phyloP scores from a whole-genome alignment of 148 eudicot species.

The Chenopodium quinoa region DNA sequence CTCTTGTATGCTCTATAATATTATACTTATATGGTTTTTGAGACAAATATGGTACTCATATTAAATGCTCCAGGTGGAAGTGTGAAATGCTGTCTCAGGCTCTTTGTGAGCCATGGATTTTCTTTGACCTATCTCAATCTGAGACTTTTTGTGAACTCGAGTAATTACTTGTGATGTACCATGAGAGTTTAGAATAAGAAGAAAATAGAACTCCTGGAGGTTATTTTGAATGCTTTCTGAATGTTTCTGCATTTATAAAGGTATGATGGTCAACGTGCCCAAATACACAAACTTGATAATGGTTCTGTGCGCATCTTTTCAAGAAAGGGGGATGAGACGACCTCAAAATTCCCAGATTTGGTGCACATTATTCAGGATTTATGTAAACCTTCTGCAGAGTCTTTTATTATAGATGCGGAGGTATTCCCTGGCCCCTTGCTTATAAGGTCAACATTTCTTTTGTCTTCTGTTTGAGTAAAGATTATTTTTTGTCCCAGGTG shows the following conservation, averaged over 20 bases:
- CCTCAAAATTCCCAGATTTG: slow-evolving; percentile 82
- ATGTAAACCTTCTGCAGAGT: slow-evolving; percentile 48
- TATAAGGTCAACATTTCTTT: background rate
- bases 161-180: background rate
- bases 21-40: background rate
- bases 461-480: slow-evolving; percentile 3
- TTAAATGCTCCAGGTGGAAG: background rate
- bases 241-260: slow-evolving; percentile 31
- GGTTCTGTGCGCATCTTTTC: slow-evolving; percentile 87
- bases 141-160: background rate
- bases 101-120: background rate
- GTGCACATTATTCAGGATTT: slow-evolving; percentile 66
- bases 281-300: slow-evolving; percentile 80
- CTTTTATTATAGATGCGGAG: slow-evolving; percentile 90
- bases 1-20: background rate
- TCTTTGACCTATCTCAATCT: background rate
- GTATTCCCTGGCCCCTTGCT: slow-evolving; percentile 27
- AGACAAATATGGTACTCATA: background rate
- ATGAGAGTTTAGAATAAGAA: no score
- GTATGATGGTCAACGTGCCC: slow-evolving; percentile 99
- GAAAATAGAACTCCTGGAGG: background rate
- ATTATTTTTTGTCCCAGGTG: slow-evolving; percentile 48
- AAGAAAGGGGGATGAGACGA: slow-evolving; percentile 93
- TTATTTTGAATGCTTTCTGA: slow-evolving; percentile 6
- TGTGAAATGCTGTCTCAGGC: background rate